A percentile compares a stretch with the other conserved stretches of the same genome.
Evolutionary conservation across 1,284 basidiomycete species (phyloP).

Genomic region (Stereum hirsutum): DNA sequence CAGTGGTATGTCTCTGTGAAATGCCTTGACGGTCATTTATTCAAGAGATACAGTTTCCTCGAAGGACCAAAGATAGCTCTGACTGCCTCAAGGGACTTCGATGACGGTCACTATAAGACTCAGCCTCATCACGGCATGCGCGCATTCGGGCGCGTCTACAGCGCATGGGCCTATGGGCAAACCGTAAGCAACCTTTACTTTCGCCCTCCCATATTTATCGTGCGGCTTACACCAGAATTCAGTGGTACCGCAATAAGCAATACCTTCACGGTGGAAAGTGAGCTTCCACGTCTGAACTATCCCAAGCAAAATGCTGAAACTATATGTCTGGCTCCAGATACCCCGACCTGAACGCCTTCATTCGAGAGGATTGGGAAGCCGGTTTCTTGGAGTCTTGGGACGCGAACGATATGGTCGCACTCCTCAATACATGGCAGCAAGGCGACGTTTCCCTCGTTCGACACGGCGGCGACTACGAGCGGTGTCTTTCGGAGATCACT

Average conservation of each 20-base stretch:
- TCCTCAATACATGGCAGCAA: conserved; percentile 29
- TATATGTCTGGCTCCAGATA: conserved; percentile 23
- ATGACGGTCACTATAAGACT: conserved; percentile 41
- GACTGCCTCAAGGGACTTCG: conserved; percentile 46
- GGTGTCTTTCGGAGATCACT: conserved; percentile 16
- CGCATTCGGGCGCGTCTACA: conserved; percentile 1
- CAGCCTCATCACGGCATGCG: conserved; percentile 23
- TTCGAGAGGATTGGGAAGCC: conserved; percentile 28
- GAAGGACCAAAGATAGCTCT: conserved; percentile 53
- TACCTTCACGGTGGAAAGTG: conserved; percentile 35
- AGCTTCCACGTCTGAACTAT: conserved; percentile 8
- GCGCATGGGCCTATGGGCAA: conserved; percentile 2
- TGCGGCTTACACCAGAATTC: neutral
- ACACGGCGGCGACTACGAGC: conserved; percentile 16
- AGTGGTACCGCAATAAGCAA: conserved; percentile 49
- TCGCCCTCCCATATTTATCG: too few species aligned
- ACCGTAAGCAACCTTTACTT: conserved; percentile 12
- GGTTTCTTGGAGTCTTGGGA: conserved; percentile 26
- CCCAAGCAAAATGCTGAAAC: neutral
- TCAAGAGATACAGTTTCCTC: conserved; percentile 32
- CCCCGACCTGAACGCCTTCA: conserved; percentile 37
- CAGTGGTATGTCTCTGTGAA: conserved; percentile 32
- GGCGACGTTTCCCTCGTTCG: conserved; percentile 27
- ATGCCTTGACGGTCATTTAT: neutral
- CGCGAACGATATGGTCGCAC: conserved; percentile 29